Evolutionary conservation across 257 asterid species (phyloP).

Genomic region (Petunia axillaris): DNA sequence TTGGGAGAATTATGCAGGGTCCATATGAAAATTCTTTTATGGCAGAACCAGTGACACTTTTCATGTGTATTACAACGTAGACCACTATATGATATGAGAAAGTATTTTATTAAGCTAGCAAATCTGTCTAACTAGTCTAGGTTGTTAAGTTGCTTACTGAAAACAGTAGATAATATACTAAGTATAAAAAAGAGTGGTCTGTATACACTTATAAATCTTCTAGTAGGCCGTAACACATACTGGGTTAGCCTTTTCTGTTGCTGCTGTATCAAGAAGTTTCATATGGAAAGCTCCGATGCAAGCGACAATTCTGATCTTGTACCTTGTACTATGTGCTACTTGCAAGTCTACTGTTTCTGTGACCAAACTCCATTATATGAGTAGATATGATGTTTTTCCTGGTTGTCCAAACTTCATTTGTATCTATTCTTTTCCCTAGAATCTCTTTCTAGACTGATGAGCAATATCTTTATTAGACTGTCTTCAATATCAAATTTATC

Average conservation of each 20-base stretch:
- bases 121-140: background rate
- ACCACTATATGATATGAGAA: background rate
- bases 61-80: background rate
- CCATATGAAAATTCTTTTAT: too few species aligned
- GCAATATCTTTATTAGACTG: background rate
- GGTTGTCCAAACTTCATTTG: background rate
- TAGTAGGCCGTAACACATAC: background rate
- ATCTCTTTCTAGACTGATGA: background rate
- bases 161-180: background rate
- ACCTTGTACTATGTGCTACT: background rate
- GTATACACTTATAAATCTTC: background rate
- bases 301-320: background rate
- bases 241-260: background rate
- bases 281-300: background rate
- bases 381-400: background rate
- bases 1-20: too few species aligned
- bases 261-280: background rate
- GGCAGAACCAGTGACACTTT: too few species aligned
- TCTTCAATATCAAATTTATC: background rate
- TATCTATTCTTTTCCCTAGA: background rate
- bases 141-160: background rate
- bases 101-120: too few species aligned
- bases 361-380: background rate
- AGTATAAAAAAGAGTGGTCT: background rate
- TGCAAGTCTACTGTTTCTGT: background rate